Evolutionary conservation across 805 yeast genomes (phyloP).

Genomic region (Clavispora vitiphila): DNA sequence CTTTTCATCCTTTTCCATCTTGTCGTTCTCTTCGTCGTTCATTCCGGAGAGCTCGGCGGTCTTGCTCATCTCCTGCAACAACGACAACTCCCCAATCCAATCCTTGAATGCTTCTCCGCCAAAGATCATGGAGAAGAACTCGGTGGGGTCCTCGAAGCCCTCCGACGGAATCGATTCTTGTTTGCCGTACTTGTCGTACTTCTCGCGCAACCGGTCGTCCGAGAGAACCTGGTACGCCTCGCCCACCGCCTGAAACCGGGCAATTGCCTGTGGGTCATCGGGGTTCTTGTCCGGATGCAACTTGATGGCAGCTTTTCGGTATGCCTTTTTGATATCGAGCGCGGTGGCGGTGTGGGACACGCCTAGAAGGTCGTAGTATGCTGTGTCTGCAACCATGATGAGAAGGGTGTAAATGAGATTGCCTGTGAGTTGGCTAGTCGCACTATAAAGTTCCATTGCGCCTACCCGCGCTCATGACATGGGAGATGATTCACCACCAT

Average conservation of each 20-base stretch:
- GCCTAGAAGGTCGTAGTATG: slow-evolving; percentile 37
- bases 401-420: background rate
- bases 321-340: slow-evolving; percentile 41
- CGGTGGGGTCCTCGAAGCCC: slow-evolving; percentile 64
- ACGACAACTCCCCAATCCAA: slow-evolving; percentile 45
- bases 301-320: slow-evolving; percentile 76
- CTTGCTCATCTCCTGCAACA: slow-evolving; percentile 36
- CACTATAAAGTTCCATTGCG: too few relatives aligned
- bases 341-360: slow-evolving; percentile 34
- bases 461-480: too few relatives aligned
- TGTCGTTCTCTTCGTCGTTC: slow-evolving; percentile 26
- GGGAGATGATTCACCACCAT: too few relatives aligned
- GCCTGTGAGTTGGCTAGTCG: background rate
- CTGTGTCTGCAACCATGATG: slow-evolving; percentile 41
- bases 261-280: slow-evolving; percentile 41
- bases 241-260: slow-evolving; percentile 42
- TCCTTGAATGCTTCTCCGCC: slow-evolving; percentile 88
- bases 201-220: slow-evolving; percentile 55
- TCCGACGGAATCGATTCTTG: slow-evolving; percentile 66
- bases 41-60: slow-evolving; percentile 40
- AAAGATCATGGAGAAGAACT: slow-evolving; percentile 65
- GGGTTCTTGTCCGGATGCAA: slow-evolving; percentile 61
- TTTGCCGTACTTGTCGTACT: slow-evolving; percentile 72
- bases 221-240: slow-evolving; percentile 79
- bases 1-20: slow-evolving; percentile 21